These are phyloP conservation scores for Pseudogymnoascus destructans DNA, from an alignment of 2,329 filamentous ascomycete genomes.

Conservation along the genomic window DNA sequence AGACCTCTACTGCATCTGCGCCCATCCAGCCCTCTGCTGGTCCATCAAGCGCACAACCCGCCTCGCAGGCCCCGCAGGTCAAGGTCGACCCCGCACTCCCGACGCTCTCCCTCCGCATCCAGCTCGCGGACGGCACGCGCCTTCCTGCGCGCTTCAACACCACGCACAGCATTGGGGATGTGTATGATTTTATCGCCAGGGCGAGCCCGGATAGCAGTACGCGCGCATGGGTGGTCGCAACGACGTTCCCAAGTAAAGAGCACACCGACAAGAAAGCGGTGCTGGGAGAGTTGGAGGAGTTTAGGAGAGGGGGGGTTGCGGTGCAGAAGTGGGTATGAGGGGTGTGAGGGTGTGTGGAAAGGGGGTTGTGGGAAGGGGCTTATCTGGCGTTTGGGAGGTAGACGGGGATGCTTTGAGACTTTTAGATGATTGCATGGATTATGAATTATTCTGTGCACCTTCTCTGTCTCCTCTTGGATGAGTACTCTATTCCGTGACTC, in stretches of 20 bases:
- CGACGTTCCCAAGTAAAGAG: conserved; percentile 73
- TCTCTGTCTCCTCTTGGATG: neutral
- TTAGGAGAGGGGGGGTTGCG: conserved; percentile 52
- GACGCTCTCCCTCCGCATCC: conserved; percentile 58
- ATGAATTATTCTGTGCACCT: neutral
- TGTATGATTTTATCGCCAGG: conserved; percentile 62
- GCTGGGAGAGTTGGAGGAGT: conserved; percentile 48
- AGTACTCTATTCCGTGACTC: neutral
- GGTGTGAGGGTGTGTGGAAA: neutral
- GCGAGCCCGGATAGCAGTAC: conserved; percentile 42
- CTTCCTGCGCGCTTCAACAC: conserved; percentile 74
- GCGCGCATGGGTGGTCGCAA: conserved; percentile 62
- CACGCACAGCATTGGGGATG: conserved; percentile 61
- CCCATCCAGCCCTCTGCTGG: conserved; percentile 25
- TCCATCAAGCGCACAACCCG: conserved; percentile 25
- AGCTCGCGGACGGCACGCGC: conserved; percentile 64
- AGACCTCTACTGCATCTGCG: conserved; percentile 25
- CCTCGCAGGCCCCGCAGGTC: conserved; percentile 26
- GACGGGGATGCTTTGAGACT: neutral
- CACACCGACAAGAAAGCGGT: conserved; percentile 52
- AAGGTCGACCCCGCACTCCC: conserved; percentile 53
- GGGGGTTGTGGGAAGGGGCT: neutral
- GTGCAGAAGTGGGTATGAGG: conserved; percentile 41
- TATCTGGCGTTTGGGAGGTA: conserved; percentile 4
- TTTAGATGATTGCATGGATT: conserved; percentile 6